Percentiles rank a stretch among this genome's conserved stretches.
Evolutionary conservation across 1,139 yeast genomes (phyloP).

Genomic region (Petasospora rhodanensis): DNA sequence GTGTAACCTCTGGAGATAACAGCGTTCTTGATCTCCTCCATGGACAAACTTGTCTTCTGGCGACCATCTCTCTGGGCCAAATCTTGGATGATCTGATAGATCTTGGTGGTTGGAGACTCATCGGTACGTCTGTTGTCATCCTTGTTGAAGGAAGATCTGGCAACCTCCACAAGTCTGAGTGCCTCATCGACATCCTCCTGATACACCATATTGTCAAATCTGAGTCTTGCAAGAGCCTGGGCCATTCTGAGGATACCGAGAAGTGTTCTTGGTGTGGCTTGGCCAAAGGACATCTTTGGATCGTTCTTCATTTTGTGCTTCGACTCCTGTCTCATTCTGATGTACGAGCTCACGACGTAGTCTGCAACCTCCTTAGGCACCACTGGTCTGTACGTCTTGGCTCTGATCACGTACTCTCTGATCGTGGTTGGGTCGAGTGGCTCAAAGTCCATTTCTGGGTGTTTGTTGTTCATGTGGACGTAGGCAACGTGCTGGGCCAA

Average conservation of each 20-base stretch:
- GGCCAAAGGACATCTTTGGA: slow-evolving; percentile 68
- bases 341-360: slow-evolving; percentile 81
- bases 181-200: slow-evolving; percentile 94
- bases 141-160: slow-evolving; percentile 71
- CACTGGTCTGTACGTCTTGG: slow-evolving; percentile 80
- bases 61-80: slow-evolving; percentile 45
- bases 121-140: slow-evolving; percentile 49
- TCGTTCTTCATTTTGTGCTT: slow-evolving; percentile 66
- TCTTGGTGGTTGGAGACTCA: slow-evolving; percentile 48
- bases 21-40: slow-evolving; percentile 59
- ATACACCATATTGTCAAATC: slow-evolving; percentile 70
- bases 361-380: slow-evolving; percentile 87
- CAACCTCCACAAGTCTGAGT: slow-evolving; percentile 75
- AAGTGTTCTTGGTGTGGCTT: slow-evolving; percentile 92
- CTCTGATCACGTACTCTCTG: slow-evolving; percentile 84
- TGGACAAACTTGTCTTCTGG: slow-evolving; percentile 41
- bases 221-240: slow-evolving; percentile 88
- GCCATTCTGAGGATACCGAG: slow-evolving; percentile 89
- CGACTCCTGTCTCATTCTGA: slow-evolving; percentile 88
- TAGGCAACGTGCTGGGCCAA: slow-evolving; percentile 91
- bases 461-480: slow-evolving; percentile 90
- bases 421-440: slow-evolving; percentile 79
- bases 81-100: slow-evolving; percentile 44
- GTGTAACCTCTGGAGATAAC: slow-evolving; percentile 83
- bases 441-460: slow-evolving; percentile 71